Evolutionary conservation across 352 stramenopile species (phyloP).

Genomic region (Aphanomyces euteiches): DNA sequence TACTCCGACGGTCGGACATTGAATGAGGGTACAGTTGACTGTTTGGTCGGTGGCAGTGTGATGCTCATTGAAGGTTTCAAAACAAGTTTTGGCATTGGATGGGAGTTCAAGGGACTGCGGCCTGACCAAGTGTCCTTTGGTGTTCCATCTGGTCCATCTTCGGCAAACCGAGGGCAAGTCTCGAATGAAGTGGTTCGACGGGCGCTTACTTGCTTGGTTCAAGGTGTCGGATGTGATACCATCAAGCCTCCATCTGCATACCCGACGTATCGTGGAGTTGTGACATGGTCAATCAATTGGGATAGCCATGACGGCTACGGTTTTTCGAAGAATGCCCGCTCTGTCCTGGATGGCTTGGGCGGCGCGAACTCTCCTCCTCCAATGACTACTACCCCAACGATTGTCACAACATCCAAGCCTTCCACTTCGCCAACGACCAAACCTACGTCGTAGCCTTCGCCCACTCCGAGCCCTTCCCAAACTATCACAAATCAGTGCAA

Average conservation of each 20-base stretch:
- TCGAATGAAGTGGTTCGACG: not conserved
- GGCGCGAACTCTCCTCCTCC: too few species aligned
- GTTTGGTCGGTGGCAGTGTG: constrained; percentile 19
- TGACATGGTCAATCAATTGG: constrained; percentile 30
- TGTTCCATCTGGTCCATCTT: constrained; percentile 11
- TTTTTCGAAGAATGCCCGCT: constrained; percentile 10
- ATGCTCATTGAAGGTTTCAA: constrained; percentile 29
- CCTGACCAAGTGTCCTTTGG: constrained; percentile 27
- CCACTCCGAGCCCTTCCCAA: too few species aligned
- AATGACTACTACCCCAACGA: too few species aligned
- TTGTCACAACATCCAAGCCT: too few species aligned
- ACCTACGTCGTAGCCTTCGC: too few species aligned
- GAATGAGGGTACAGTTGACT: constrained; percentile 27
- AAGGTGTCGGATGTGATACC: constrained; percentile 24
- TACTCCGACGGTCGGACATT: constrained; percentile 28
- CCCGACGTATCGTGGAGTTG: constrained; percentile 23
- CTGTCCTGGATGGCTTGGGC: constrained; percentile 15
- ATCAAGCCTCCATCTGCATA: constrained; percentile 5
- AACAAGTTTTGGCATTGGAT: constrained; percentile 17
- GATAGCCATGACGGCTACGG: constrained; percentile 13
- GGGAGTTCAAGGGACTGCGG: constrained; percentile 19
- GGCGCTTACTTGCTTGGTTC: constrained; percentile 18
- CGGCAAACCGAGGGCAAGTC: constrained; percentile 12
- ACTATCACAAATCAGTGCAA: too few species aligned
- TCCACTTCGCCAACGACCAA: too few species aligned